Conservation (phyloP, 2,329 filamentous ascomycete genomes). For the Botrytis sinoallii region DNA sequence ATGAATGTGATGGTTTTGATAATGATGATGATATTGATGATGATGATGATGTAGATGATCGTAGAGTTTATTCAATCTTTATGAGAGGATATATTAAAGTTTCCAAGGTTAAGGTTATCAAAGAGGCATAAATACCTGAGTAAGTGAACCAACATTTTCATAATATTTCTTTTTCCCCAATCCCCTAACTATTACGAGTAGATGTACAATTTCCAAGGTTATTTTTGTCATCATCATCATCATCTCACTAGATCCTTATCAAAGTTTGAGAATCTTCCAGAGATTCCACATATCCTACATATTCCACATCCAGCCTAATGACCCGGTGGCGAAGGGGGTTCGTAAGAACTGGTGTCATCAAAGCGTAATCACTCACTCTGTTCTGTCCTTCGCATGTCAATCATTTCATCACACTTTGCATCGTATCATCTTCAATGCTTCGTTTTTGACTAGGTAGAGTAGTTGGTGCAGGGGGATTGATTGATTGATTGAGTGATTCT, state of each 20-base stretch:
- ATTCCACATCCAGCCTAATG: background rate
- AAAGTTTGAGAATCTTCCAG: background rate
- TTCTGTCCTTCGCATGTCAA: background rate
- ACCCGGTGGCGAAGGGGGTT: conserved; percentile 1
- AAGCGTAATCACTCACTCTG: background rate
- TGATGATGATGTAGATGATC: background rate
- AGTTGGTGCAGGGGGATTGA: background rate
- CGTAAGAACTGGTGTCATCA: conserved; percentile 1
- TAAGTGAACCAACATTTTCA: background rate
- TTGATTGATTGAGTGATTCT: background rate
- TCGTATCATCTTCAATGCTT: background rate
- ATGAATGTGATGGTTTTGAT: background rate
- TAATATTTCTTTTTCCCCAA: background rate
- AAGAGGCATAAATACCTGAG: too few relatives aligned
- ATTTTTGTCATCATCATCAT: background rate
- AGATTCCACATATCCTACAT: background rate
- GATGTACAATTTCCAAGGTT: background rate
- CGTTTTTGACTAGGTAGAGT: background rate
- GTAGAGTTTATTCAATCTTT: background rate
- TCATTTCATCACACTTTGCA: background rate
- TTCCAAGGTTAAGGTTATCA: too few relatives aligned
- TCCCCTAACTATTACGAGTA: background rate
- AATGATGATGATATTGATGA: too few relatives aligned
- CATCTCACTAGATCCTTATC: too few relatives aligned
- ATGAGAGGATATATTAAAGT: background rate